Percentiles rank a stretch among this genome's conserved stretches.
Evolutionary conservation across 2,329 filamentous ascomycete genomes (phyloP).

Genomic region (Leptoxyphium fumago): DNA sequence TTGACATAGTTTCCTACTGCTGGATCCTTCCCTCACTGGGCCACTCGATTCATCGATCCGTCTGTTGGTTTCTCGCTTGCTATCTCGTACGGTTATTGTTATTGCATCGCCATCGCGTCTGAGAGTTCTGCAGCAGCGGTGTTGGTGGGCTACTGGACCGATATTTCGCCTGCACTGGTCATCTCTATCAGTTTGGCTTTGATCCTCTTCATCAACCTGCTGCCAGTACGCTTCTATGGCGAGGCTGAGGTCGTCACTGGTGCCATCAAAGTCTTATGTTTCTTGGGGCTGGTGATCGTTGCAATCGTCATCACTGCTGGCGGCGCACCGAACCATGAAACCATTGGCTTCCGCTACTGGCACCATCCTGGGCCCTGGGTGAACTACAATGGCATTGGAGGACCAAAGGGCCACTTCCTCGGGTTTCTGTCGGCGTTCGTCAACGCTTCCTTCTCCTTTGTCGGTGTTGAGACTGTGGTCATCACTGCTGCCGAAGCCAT

Average conservation of each 20-base stretch:
- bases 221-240: constrained; percentile 12
- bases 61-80: constrained; percentile 21
- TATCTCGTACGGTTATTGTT: constrained; percentile 19
- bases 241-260: constrained; percentile 9
- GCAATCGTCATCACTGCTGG: constrained; percentile 25
- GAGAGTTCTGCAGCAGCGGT: constrained; percentile 15
- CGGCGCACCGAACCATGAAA: constrained; percentile 23
- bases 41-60: constrained; percentile 22
- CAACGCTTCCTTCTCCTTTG: constrained; percentile 35
- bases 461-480: constrained; percentile 39
- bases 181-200: constrained; percentile 11
- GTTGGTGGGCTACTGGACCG: constrained; percentile 11
- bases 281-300: constrained; percentile 24
- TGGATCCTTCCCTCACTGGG: constrained; percentile 22
- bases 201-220: constrained; percentile 9
- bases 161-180: constrained; percentile 10
- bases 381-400: constrained; percentile 13
- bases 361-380: constrained; percentile 15
- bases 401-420: constrained; percentile 19
- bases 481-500: constrained; percentile 40
- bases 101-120: constrained; percentile 11
- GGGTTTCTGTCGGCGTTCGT: constrained; percentile 16
- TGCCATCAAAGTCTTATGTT: constrained; percentile 22
- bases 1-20: constrained; percentile 16
- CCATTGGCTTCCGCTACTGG: constrained; percentile 10